Evolutionary conservation across 1,139 yeast species (phyloP), one percentile per base, ranked within the genome.

Genomic region (Yamadazyma buinensis): DNA sequence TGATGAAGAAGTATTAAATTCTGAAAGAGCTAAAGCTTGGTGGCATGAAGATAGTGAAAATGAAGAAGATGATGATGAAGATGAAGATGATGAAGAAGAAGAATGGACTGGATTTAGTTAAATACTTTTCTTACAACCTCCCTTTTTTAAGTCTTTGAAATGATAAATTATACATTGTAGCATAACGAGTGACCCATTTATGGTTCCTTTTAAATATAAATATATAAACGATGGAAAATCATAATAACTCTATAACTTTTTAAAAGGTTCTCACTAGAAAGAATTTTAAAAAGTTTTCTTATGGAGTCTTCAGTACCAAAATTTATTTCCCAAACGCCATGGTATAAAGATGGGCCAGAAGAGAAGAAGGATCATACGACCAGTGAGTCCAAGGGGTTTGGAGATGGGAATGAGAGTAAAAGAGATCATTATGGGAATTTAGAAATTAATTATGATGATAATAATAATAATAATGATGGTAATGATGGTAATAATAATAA

Each of bases 391-490:
- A 23, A 15, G 3, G 33, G 33, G 4, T 43, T 26, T 15, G 29
- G 46, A 10, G 34, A 39, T 18, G 74, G 67, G 33, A 79, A 75
- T 57, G 95, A 84, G 45, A 71, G 79, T 13, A 82, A 82, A 44
- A 61, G 94, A 37, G 95, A 85, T 54, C 62, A 85, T 33, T 85
- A 92, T 87, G 81, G 76, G 49, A 94, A 94, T 0, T 81, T 75
- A 49, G 81, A 80, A 38, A 64, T 71, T 1, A 63, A 64, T 5
- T 84, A 82, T 59, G 63, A n/a, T 4, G 14, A 23, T 11, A 14
- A 22, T 22, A n/a, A 6, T 10, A 9, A n/a, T 4, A 43, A 39
- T 7, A 58, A 52, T n/a, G 61, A 59, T 23, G 68, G 65, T 8
- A 64, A 70, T 36, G 75, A 68, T 38, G 7, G 19, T 7, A 17